Evolutionary conservation across 352 stramenopile species (phyloP), one percentile per base, ranked within the genome.

Genomic region (Phytophthora pinifolia): DNA sequence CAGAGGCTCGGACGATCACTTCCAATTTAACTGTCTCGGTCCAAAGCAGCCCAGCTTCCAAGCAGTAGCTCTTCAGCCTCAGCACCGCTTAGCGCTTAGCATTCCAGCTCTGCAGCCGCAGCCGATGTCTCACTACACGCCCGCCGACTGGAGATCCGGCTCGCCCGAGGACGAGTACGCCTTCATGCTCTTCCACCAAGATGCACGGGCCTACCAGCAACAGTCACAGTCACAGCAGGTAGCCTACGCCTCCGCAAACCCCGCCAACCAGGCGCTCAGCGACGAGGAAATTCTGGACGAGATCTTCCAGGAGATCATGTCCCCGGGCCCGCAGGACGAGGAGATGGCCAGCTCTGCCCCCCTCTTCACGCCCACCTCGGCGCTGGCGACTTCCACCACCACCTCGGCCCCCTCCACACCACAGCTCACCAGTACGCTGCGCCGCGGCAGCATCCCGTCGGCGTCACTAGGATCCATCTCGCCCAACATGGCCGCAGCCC

Each of bases 251-350:
- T 39, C 43, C 37, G 38, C 63, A 20, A 53, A 15, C 27, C 33
- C 36, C 4, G 43, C 62, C n/a, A 65, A 35, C 31, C 53, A 66
- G 53, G 50, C 49, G 3, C 64, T 76, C 4, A 77, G 64, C 31
- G 68, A 77, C 53, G 68, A 77, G 25, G 60, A 77, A 9, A 70
- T 77, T 33, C 56, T 77, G 35, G 60, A 77, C 38, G 64, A 77
- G 42, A 74, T 77, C 42, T 77, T 77, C 50, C 68, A 74, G 46
- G 64, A 72, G 33, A 72, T 72, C 42, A 60, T 67, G 54, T 54
- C 59, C 10, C 49, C 62, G 22, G 27, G 38, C 17, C 55, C 60
- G 6, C 59, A 68, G 20, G 55, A 66, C 32, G 56, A 60, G 25
- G 58, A 48, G 9, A 32, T 41, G 42, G 6, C 25, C 36, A 51